Conservation (phyloP, 495 filamentous ascomycete genomes). For the Amorphotheca resinae region DNA sequence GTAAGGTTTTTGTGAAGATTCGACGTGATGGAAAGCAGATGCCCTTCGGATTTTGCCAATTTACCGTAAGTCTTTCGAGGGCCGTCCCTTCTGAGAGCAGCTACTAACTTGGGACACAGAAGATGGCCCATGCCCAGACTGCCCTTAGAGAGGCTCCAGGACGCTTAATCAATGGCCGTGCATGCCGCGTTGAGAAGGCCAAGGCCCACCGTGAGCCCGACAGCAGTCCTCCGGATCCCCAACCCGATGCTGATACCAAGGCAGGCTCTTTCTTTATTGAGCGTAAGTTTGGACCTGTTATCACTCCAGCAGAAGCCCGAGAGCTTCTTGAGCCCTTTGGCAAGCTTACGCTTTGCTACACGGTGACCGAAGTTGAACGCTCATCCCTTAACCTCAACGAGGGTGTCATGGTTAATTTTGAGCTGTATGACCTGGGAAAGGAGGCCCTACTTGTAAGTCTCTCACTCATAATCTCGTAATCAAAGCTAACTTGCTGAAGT, state of each 20-base stretch:
- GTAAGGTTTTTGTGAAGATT: constrained; percentile 49
- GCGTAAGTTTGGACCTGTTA: constrained; percentile 25
- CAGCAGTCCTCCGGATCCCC: neutral
- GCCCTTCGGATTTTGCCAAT: constrained; percentile 54
- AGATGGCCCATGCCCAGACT: constrained; percentile 31
- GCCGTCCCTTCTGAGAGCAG: neutral
- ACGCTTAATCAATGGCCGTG: constrained; percentile 38
- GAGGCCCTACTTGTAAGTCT: constrained; percentile 29
- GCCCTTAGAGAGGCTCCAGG: constrained; percentile 36
- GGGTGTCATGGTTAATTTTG: constrained; percentile 40
- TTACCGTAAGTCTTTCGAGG: constrained; percentile 33
- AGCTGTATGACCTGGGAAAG: constrained; percentile 29
- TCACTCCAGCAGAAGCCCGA: constrained; percentile 31
- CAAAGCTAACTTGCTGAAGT: constrained; percentile 4
- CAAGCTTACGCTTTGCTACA: constrained; percentile 4
- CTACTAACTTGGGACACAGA: constrained; percentile 18
- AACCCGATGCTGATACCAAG: constrained; percentile 5
- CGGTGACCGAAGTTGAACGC: constrained; percentile 20
- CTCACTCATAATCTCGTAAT: constrained; percentile 3
- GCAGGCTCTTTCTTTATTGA: constrained; percentile 40
- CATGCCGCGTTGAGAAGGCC: constrained; percentile 46
- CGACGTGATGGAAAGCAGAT: constrained; percentile 41
- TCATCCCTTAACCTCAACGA: constrained; percentile 19
- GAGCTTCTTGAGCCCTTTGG: constrained; percentile 31
- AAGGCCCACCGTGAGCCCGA: constrained; percentile 40